These are phyloP conservation scores for Kwoniella mangroviensis DNA, from an alignment of 768 basidiomycete genomes.

Conservation along the genomic window DNA sequence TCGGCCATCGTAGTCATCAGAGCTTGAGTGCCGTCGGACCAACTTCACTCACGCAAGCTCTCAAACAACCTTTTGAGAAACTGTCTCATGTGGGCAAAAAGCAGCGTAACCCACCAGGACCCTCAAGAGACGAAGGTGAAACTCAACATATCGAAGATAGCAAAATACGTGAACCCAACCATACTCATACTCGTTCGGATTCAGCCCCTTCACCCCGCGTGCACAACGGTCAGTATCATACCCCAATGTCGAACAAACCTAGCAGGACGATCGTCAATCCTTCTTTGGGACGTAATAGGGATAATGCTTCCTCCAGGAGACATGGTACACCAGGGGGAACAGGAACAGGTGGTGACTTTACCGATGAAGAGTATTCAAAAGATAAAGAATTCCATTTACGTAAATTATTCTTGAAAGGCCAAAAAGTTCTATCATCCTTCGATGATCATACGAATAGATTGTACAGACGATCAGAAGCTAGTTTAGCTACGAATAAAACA, in stretches of 20 bases:
- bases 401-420: conserved; percentile 42
- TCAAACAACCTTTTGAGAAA: conserved; percentile 41
- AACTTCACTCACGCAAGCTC: conserved; percentile 26
- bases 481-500: conserved; percentile 6
- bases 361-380: conserved; percentile 33
- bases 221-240: neutral
- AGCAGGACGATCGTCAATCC: conserved; percentile 15
- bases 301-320: conserved; percentile 20
- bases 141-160: conserved; percentile 4
- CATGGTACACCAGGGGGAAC: conserved; percentile 6
- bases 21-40: conserved; percentile 30
- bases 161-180: neutral
- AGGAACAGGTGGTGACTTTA: conserved; percentile 19
- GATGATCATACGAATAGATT: neutral
- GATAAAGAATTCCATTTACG: conserved; percentile 30
- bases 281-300: conserved; percentile 7
- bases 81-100: conserved; percentile 36
- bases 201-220: neutral
- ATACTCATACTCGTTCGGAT: conserved; percentile 1
- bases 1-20: conserved; percentile 36
- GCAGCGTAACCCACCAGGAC: conserved; percentile 12
- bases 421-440: conserved; percentile 20
- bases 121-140: conserved; percentile 13
- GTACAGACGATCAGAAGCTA: conserved; percentile 2
- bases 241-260: conserved; percentile 8